Evolutionary conservation across 2,329 filamentous ascomycete species (phyloP), one percentile per base, ranked within the genome.

Genomic region (Neopestalotiopsis rosae): DNA sequence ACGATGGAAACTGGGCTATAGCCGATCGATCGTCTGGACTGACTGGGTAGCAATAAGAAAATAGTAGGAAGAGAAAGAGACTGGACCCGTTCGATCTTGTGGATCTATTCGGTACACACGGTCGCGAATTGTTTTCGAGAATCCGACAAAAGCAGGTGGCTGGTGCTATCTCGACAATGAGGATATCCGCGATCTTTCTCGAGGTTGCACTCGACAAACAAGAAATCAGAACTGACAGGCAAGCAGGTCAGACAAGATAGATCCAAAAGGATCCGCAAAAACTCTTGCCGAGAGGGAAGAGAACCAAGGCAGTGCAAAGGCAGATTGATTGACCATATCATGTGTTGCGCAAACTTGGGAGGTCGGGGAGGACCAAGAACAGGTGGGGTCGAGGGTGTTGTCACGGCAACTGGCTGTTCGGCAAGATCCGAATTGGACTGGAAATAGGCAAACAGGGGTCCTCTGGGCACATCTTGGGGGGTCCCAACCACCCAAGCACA

Each of bases 341-440:
- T 62, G 30, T 62, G 45, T 49, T 52, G 45, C 34, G 13, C 59
- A 62, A 62, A 62, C 30, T 59, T 40, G 28, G 59, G 59, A 38
- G 59, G 59, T 40, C 34, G 59, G 45, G 45, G 45, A 52, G 45
- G n/a, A 28, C 24, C 45, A 52, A 49, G 45, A 38, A 52, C 45
- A 24, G 45, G 59, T 34, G 59, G 59, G 59, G 34, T 38, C 6
- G 34, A 10, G 34, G 30, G 10, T 30, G 59, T 62, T 62, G 59
- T 30, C 59, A 62, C n/a, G 34, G 59, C 59, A 62, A 62, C 59
- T 20, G n/a, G 59, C 14, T 34, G n/a, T 13, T 62, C 59, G 59
- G 30, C 20, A 62, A 62, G 32, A 62, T 62, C 59, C 34, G 28
- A 40, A 17, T 28, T 13, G 30, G 57, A 32, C 24, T 59, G 30